phyloP scores from a whole-genome alignment of 2,329 filamentous ascomycete genomes.

The Penicillium sp. region DNA sequence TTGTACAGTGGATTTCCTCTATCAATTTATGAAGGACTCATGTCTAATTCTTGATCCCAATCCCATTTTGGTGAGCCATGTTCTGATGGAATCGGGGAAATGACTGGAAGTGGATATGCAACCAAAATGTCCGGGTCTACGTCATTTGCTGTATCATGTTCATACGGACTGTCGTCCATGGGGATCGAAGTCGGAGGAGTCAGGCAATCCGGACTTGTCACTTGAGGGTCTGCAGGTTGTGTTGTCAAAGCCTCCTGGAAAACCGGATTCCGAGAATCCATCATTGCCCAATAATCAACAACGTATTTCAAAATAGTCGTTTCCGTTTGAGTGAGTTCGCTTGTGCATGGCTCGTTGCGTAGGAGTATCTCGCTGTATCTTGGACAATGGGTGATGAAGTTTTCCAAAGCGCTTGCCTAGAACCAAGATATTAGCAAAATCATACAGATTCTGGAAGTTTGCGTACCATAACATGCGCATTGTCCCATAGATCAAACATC shows the following conservation, averaged over 20 bases:
- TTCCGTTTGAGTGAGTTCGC: slow-evolving; percentile 16
- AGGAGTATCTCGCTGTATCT: slow-evolving; percentile 19
- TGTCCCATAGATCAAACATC: slow-evolving; percentile 19
- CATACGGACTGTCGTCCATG: background rate
- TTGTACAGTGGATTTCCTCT: background rate
- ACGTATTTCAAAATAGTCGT: slow-evolving; percentile 12
- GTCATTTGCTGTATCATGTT: background rate
- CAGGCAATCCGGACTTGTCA: slow-evolving; percentile 1
- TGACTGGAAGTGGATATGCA: slow-evolving; percentile 9
- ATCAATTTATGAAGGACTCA: background rate
- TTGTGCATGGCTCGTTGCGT: slow-evolving; percentile 8
- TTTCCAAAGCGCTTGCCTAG: slow-evolving; percentile 15
- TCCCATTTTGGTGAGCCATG: slow-evolving; percentile 13
- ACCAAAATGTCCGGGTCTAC: slow-evolving; percentile 14
- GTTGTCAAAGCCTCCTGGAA: slow-evolving; percentile 6
- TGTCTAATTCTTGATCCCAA: slow-evolving; percentile 15
- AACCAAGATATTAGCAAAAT: background rate
- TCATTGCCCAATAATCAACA: slow-evolving; percentile 23
- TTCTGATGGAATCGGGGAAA: slow-evolving; percentile 14
- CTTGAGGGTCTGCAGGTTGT: slow-evolving; percentile 1
- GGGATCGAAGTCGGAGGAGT: slow-evolving; percentile 8
- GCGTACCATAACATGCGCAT: slow-evolving; percentile 21
- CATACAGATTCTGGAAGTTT: background rate
- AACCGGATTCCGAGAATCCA: slow-evolving; percentile 20
- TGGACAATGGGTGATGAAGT: slow-evolving; percentile 16